Percentiles rank a stretch among this genome's conserved stretches.
These are phyloP conservation scores for Boletus subcaerulescens DNA, from an alignment of 768 basidiomycete species.

Conservation along the genomic window DNA sequence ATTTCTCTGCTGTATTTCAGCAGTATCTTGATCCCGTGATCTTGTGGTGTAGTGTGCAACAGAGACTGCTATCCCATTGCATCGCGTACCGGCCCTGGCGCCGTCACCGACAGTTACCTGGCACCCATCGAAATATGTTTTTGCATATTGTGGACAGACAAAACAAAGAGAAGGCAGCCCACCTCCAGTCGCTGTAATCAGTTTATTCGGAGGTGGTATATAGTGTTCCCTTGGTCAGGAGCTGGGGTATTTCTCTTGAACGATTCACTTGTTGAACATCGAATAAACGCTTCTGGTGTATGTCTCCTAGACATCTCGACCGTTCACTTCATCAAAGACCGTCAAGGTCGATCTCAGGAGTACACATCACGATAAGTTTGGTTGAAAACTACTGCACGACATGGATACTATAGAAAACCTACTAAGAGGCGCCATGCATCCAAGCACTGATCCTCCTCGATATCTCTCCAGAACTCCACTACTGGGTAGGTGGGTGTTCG, in stretches of 20 bases:
- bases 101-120: conserved; percentile 75
- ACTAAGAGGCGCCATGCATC: background rate
- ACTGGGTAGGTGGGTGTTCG: too few species aligned
- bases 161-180: conserved; percentile 63
- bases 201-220: conserved; percentile 61
- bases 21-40: background rate
- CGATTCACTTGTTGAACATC: background rate
- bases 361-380: too few species aligned
- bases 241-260: background rate
- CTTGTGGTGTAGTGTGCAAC: conserved; percentile 59
- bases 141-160: conserved; percentile 80
- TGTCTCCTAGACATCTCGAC: too few species aligned
- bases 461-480: background rate
- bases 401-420: background rate
- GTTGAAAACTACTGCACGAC: background rate
- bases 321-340: too few species aligned
- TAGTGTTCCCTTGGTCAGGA: conserved; percentile 4
- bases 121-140: conserved; percentile 80
- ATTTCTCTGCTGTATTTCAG: background rate
- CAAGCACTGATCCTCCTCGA: too few species aligned
- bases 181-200: conserved; percentile 64
- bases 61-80: conserved; percentile 70
- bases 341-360: too few species aligned
- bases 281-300: background rate
- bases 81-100: conserved; percentile 71